Evolutionary conservation across 2,329 filamentous ascomycete genomes (phyloP), one percentile per base, ranked within the genome.

Genomic region (Fusarium anguioides): DNA sequence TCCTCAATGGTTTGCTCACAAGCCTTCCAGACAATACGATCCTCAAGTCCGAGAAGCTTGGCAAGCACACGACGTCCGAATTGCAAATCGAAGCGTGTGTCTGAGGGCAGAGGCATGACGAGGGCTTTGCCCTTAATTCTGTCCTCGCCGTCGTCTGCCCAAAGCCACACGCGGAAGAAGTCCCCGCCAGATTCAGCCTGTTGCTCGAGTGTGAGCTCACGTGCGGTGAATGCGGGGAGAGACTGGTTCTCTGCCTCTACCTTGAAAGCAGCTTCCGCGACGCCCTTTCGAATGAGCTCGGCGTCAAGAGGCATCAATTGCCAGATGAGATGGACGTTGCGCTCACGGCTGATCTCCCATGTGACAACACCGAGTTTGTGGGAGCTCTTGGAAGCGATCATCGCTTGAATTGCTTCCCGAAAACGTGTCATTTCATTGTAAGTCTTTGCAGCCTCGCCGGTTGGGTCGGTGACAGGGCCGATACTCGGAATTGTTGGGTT

Each of bases 271-370:
- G 92, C 93, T 76, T 97, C 93, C 1, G 97, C 92, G 2, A 97
- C 83, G 0, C 92, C 91, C 44, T 88, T 88, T 20, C 80, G 81
- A 48, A 97, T 86, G 41, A 93, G 81, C 11, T 91, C 84, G 0
- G 86, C 82, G 0, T 91, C 87, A 1, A 96, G 83, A 1, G 96
- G 93, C 27, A 98, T 81, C 70, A 96, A 91, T 78, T 99, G 96
- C 96, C 94, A 97, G 75, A 98, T 95, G 2, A 90, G 85, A 76
- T 99, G 96, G 55, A 98, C 89, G 53, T 96, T 93, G 49, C 87
- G 86, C 6, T 84, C 84, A 48, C 94, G 90, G 75, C 90, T 95
- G 72, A 99, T 94, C 79, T 98, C 96, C 89, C 93, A 99, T 0
- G 93, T 96, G 2, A 98, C 91, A 4, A 89, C 87, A 17, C 95